Base-by-base conservation (phyloP, 2,329 filamentous ascomycete genomes). In the Cytospora mali region DNA sequence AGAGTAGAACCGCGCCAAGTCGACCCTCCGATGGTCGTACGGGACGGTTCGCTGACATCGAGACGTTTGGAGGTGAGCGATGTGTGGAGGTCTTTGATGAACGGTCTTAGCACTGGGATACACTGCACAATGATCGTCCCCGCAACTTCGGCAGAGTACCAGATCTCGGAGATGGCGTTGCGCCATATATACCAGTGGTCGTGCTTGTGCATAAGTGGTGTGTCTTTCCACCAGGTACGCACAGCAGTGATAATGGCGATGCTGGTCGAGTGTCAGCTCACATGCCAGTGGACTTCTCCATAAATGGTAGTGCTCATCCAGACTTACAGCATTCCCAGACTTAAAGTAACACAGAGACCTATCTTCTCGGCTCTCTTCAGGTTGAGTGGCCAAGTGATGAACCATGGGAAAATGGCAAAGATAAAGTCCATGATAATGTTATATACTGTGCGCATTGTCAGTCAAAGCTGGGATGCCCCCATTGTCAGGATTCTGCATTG, bases 51-150 rank as follows among this genome's bases (percentile, higher is more conserved):
- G 7, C 56, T 66, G 2, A 58, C 51, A 7, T 50, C 61, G 25
- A 68, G 49, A 21, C 64, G 64, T 31, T 62, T 74, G 4, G 74
- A 77, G 3, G 74, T 74, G 29, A 79, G 62, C 0, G 75, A 74
- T 1, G 73, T 75, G 62, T 75, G 73, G 10, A 79, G 70, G 33
- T 80, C 76, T 50, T 75, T 73, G 48, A 84, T 65, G 23, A 84
- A 75, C 0, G 81, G 79, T 11, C 81, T 77, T 9, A 84, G 68
- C 18, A 84, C 77, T 2, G 81, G 81, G 3, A 84, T 79, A 64
- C 80, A 84, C 66, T 83, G 81, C 4, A 83, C 81, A 50, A 84
- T 82, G 66, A 84, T 82, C 28, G 81, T 84, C 58, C 81, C 81
- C 10, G 79, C 76, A 58, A 83, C 74, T 70, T 84, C 81, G 18